These are phyloP conservation scores for Gryganskiella cystojenkinii DNA, from an alignment of 192 early-diverging fungal species.

Conservation along the genomic window DNA sequence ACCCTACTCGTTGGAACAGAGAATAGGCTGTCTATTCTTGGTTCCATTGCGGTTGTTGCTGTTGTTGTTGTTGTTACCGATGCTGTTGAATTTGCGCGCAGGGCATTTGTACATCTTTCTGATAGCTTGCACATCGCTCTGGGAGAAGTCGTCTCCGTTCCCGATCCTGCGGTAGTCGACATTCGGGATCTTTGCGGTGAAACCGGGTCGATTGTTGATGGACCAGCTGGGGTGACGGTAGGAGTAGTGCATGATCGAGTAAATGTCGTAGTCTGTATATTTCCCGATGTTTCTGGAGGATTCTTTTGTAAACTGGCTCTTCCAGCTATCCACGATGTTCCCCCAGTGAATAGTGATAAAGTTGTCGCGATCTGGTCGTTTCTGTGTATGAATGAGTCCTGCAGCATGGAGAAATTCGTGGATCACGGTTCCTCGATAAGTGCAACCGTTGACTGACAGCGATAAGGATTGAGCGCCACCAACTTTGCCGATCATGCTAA, in stretches of 20 bases:
- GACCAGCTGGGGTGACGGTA: conserved; percentile 16
- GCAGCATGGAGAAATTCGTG: conserved; percentile 31
- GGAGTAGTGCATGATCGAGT: conserved; percentile 35
- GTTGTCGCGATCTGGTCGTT: conserved; percentile 34
- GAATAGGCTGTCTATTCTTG: conserved; percentile 11
- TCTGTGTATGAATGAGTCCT: conserved; percentile 34
- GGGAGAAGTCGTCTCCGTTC: conserved; percentile 24
- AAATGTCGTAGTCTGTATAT: conserved; percentile 27
- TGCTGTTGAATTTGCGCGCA: conserved; percentile 5
- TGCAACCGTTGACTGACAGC: conserved; percentile 21
- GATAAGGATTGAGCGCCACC: conserved; percentile 17
- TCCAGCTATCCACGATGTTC: conserved; percentile 24
- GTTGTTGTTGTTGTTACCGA: conserved; percentile 18
- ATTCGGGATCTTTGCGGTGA: conserved; percentile 22
- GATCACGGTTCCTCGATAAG: conserved; percentile 26
- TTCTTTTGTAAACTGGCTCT: conserved; percentile 19
- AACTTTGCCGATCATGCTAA: conserved; percentile 24
- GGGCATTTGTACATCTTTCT: conserved; percentile 27
- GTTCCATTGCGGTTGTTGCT: conserved; percentile 19
- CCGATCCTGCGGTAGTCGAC: conserved; percentile 21
- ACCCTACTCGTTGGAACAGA: conserved; percentile 29
- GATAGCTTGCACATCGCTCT: conserved; percentile 21
- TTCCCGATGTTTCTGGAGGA: conserved; percentile 18
- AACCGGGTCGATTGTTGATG: conserved; percentile 28
- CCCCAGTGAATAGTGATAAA: conserved; percentile 25